Evolutionary conservation across 2,329 filamentous ascomycete genomes (phyloP).

Genomic region (Diaporthe citriasiana): DNA sequence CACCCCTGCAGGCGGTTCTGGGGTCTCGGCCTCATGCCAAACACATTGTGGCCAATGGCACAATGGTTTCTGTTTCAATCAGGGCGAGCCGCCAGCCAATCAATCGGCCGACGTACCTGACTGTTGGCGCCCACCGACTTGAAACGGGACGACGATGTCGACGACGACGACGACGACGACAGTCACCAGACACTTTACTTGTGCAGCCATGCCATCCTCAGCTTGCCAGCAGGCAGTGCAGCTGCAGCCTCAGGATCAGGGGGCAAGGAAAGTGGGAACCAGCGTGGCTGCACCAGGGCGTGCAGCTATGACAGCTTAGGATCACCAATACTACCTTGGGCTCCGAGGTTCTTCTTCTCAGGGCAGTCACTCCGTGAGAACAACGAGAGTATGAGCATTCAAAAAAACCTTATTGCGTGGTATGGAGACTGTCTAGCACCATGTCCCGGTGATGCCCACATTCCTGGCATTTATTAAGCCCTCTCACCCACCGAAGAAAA

Average conservation of each 20-base stretch:
- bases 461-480: neutral
- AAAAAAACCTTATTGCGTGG: no score
- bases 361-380: neutral
- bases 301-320: neutral
- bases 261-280: neutral
- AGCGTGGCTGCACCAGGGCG: neutral
- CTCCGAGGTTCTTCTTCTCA: no score
- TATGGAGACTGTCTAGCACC: neutral
- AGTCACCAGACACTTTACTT: neutral
- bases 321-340: no score
- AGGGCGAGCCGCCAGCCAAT: constrained; percentile 20
- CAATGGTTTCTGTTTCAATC: constrained; percentile 20
- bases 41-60: constrained; percentile 35
- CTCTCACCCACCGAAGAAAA: neutral
- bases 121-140: constrained; percentile 5
- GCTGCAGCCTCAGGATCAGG: neutral
- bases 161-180: constrained; percentile 1
- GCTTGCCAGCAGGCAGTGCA: constrained; percentile 13
- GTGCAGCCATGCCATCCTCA: neutral
- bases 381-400: neutral
- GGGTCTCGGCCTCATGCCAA: constrained; percentile 15
- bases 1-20: constrained; percentile 2
- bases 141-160: constrained; percentile 23
- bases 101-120: neutral
- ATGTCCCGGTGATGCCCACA: no score